These are phyloP conservation scores for Hyphopichia buzzinii DNA, from an alignment of 1,139 yeast species.

Conservation along the genomic window DNA sequence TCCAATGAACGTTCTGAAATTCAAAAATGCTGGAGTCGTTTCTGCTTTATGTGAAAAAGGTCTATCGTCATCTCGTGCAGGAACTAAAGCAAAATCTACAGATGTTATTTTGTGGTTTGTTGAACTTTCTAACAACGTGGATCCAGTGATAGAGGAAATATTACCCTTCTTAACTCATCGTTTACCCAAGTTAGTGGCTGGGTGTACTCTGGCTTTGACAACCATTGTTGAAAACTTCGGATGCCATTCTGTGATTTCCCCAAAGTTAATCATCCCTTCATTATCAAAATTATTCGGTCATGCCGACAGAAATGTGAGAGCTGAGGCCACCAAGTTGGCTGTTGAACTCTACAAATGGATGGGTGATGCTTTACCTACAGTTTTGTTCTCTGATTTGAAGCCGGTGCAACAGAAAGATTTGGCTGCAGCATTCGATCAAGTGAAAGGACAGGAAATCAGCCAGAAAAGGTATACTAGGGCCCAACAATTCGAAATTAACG, in stretches of 20 bases:
- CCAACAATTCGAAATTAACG: slow-evolving; percentile 34
- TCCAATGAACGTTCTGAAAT: slow-evolving; percentile 25
- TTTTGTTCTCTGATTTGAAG: slow-evolving; percentile 70
- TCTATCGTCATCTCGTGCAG: slow-evolving; percentile 69
- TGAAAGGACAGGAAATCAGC: slow-evolving; percentile 41
- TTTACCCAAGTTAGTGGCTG: slow-evolving; percentile 78
- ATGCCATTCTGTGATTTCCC: slow-evolving; percentile 55
- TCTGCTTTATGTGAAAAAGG: slow-evolving; percentile 77
- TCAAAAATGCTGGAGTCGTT: slow-evolving; percentile 45
- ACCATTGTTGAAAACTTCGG: slow-evolving; percentile 68
- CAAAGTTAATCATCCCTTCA: slow-evolving; percentile 56
- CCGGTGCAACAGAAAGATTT: slow-evolving; percentile 93
- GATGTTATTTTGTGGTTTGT: slow-evolving; percentile 63
- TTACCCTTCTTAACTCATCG: slow-evolving; percentile 60
- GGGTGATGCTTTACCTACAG: slow-evolving; percentile 60
- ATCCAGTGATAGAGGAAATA: slow-evolving; percentile 65
- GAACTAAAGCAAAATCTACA: slow-evolving; percentile 64
- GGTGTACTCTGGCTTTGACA: slow-evolving; percentile 55
- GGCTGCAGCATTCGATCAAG: slow-evolving; percentile 63
- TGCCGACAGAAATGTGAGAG: slow-evolving; percentile 84
- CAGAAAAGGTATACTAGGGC: slow-evolving; percentile 58
- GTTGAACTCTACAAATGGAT: slow-evolving; percentile 76
- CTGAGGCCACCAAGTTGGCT: slow-evolving; percentile 69
- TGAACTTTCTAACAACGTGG: slow-evolving; percentile 62
- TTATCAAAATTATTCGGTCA: slow-evolving; percentile 76